Conservation (phyloP, 208 protist species). For the Leishmania braziliensis region DNA sequence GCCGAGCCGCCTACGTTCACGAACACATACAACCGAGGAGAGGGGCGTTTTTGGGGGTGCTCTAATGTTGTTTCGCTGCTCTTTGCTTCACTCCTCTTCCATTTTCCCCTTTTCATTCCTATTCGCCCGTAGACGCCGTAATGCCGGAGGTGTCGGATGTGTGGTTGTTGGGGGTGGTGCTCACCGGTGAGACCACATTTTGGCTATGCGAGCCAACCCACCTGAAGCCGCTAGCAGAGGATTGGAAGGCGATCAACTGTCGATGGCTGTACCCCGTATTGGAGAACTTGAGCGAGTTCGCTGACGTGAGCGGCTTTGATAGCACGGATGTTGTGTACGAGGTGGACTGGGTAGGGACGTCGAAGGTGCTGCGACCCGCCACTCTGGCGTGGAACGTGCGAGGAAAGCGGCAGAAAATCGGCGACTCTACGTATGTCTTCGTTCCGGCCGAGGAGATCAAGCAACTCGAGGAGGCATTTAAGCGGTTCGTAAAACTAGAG, state of each 20-base stretch:
- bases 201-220: slow-evolving; percentile 69
- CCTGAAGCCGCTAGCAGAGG: slow-evolving; percentile 41
- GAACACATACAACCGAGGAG: not conserved
- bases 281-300: slow-evolving; percentile 39
- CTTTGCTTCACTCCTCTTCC: not conserved
- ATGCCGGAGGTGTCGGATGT: slow-evolving; percentile 37
- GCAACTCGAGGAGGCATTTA: slow-evolving; percentile 62
- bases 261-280: slow-evolving; percentile 82
- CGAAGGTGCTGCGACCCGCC: slow-evolving; percentile 58
- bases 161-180: slow-evolving; percentile 71
- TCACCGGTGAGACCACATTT: slow-evolving; percentile 78
- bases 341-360: slow-evolving; percentile 43
- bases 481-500: slow-evolving; percentile 60
- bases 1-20: not conserved
- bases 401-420: slow-evolving; percentile 49
- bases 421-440: slow-evolving; percentile 53
- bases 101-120: not conserved
- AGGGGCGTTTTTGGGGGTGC: not conserved
- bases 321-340: slow-evolving; percentile 67
- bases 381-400: slow-evolving; percentile 63
- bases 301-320: slow-evolving; percentile 49
- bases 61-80: not conserved
- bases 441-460: slow-evolving; percentile 59
- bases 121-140: not conserved
- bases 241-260: slow-evolving; percentile 64